phyloP scores from a whole-genome alignment of 1,284 basidiomycete genomes.

The Malassezia dermatis region DNA sequence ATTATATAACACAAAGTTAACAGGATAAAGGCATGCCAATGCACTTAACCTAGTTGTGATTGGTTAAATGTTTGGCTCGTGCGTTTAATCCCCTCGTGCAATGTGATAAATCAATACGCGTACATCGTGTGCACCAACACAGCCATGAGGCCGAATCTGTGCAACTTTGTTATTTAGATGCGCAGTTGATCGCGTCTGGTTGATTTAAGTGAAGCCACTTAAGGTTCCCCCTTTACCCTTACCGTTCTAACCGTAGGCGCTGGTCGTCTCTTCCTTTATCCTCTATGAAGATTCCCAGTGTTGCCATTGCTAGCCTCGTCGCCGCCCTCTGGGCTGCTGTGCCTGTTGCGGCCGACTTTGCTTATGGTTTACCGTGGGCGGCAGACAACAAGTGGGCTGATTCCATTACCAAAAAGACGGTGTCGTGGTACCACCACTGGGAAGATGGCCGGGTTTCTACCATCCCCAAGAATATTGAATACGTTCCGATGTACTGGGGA shows the following conservation, averaged over 20 bases:
- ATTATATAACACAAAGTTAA: neutral
- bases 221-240: neutral
- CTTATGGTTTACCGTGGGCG: constrained; percentile 36
- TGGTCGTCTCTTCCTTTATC: neutral
- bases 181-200: neutral
- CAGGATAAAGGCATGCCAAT: neutral
- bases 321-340: constrained; percentile 9
- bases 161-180: neutral
- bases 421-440: constrained; percentile 45
- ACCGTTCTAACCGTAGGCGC: constrained; percentile 2
- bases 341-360: constrained; percentile 12
- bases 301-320: constrained; percentile 14
- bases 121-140: neutral
- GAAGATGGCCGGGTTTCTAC: constrained; percentile 26
- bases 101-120: neutral
- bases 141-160: neutral
- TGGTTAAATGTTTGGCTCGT: neutral
- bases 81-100: neutral
- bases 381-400: constrained; percentile 31
- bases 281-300: constrained; percentile 22
- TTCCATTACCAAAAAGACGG: constrained; percentile 25
- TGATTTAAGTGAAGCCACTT: neutral
- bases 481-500: constrained; percentile 42
- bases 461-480: constrained; percentile 28
- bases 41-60: neutral